These are phyloP conservation scores for Pisolithus microcarpus DNA, from an alignment of 768 basidiomycete genomes.

Conservation along the genomic window DNA sequence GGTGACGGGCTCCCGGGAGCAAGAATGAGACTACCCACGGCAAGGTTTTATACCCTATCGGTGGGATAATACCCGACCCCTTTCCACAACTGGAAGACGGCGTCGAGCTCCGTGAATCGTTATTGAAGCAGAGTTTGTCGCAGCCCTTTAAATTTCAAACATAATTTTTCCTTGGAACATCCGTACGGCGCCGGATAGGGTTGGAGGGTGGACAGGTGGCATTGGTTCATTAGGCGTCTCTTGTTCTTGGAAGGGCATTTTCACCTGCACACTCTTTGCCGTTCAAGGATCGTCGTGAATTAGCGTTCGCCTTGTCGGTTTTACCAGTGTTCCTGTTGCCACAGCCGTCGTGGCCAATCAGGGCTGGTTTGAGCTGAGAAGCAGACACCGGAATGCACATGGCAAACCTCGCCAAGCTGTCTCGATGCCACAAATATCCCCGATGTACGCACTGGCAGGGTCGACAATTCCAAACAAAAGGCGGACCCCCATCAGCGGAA, in stretches of 20 bases:
- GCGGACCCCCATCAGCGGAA: neutral
- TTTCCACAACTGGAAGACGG: slow-evolving; percentile 11
- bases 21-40: slow-evolving; percentile 8
- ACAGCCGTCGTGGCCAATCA: neutral
- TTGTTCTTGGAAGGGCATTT: neutral
- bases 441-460: neutral
- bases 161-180: neutral
- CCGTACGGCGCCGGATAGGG: neutral
- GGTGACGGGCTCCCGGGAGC: slow-evolving; percentile 9
- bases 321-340: neutral
- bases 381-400: neutral
- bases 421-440: neutral
- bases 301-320: neutral
- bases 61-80: slow-evolving; percentile 16
- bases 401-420: neutral
- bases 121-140: neutral
- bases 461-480: neutral
- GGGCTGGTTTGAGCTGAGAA: slow-evolving; percentile 1
- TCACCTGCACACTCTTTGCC: neutral
- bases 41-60: slow-evolving; percentile 22
- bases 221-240: neutral
- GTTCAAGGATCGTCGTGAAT: neutral
- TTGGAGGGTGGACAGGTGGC: neutral
- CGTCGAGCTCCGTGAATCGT: neutral
- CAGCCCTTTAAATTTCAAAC: neutral